Evolutionary conservation across 306 rosid species (phyloP).

Genomic region (Quercus robur): DNA sequence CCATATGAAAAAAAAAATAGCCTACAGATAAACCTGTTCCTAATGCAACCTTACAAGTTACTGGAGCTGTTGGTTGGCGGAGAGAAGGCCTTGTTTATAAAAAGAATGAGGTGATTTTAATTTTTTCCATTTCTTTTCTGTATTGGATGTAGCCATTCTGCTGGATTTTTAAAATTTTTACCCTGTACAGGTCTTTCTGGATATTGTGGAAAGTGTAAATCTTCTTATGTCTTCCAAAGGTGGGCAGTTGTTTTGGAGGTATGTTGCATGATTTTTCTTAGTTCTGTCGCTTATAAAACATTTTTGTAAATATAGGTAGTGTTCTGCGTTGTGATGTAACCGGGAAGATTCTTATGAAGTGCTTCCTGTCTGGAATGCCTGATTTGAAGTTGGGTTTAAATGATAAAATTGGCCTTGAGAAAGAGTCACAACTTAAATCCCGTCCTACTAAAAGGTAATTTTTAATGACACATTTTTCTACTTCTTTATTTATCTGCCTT

Average conservation of each 20-base stretch:
- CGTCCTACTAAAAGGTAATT: conserved; percentile 84
- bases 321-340: conserved; percentile 92
- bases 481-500: background rate
- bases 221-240: conserved; percentile 97
- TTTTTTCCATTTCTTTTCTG: background rate
- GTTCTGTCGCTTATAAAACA: conserved; percentile 21
- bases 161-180: conserved; percentile 4
- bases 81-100: conserved; percentile 91
- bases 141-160: conserved; percentile 2
- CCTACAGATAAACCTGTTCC: conserved; percentile 79
- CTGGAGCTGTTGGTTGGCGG: conserved; percentile 97
- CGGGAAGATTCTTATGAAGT: conserved; percentile 92
- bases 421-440: conserved; percentile 81
- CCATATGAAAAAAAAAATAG: conserved; percentile 18
- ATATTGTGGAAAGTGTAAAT: conserved; percentile 90
- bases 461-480: conserved; percentile 15
- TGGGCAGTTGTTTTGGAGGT: conserved; percentile 30
- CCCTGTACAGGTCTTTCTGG: conserved; percentile 74
- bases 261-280: background rate
- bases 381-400: conserved; percentile 92
- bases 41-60: conserved; percentile 93
- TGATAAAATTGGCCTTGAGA: conserved; percentile 98
- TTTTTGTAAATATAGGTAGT: conserved; percentile 53
- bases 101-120: conserved; percentile 68
- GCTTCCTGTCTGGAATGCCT: conserved; percentile 98